Percentiles rank a stretch among this genome's conserved stretches.
These are phyloP conservation scores for Acrodontium crateriforme DNA, from an alignment of 2,329 filamentous ascomycete genomes.

Conservation along the genomic window DNA sequence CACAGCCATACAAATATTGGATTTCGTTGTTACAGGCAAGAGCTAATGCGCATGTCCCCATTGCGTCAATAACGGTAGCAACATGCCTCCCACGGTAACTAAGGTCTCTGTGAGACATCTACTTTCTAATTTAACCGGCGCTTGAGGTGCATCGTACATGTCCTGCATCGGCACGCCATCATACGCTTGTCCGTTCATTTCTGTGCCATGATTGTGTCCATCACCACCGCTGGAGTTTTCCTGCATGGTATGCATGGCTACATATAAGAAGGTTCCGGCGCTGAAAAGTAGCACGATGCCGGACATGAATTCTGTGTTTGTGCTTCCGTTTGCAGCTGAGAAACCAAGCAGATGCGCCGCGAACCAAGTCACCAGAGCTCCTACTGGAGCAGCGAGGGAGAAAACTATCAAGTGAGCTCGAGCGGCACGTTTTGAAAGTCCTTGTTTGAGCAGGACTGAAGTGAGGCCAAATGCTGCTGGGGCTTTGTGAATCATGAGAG, in stretches of 20 bases:
- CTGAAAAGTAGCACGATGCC: slow-evolving; percentile 91
- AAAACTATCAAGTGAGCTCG: slow-evolving; percentile 80
- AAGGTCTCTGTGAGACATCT: slow-evolving; percentile 38
- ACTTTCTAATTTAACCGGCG: slow-evolving; percentile 1
- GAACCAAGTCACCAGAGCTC: slow-evolving; percentile 71
- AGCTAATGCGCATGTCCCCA: slow-evolving; percentile 64
- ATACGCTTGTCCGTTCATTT: slow-evolving; percentile 28
- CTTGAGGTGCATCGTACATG: slow-evolving; percentile 8
- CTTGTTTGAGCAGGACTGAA: slow-evolving; percentile 78
- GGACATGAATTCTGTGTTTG: slow-evolving; percentile 66
- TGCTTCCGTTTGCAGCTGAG: slow-evolving; percentile 39
- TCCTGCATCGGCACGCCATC: slow-evolving; percentile 12
- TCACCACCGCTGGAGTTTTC: slow-evolving; percentile 40
- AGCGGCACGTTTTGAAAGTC: slow-evolving; percentile 72
- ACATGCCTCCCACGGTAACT: slow-evolving; percentile 60
- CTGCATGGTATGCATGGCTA: slow-evolving; percentile 97
- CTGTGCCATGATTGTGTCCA: slow-evolving; percentile 31
- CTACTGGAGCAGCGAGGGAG: slow-evolving; percentile 76
- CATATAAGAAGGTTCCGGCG: slow-evolving; percentile 92
- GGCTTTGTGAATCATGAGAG: slow-evolving; percentile 90
- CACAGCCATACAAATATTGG: no score
- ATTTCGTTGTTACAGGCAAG: no score
- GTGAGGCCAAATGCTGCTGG: slow-evolving; percentile 91
- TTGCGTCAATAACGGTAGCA: slow-evolving; percentile 63
- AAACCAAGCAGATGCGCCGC: slow-evolving; percentile 62